Base-by-base conservation (phyloP, 495 filamentous ascomycete species). In the Umbilicaria muhlenbergii region DNA sequence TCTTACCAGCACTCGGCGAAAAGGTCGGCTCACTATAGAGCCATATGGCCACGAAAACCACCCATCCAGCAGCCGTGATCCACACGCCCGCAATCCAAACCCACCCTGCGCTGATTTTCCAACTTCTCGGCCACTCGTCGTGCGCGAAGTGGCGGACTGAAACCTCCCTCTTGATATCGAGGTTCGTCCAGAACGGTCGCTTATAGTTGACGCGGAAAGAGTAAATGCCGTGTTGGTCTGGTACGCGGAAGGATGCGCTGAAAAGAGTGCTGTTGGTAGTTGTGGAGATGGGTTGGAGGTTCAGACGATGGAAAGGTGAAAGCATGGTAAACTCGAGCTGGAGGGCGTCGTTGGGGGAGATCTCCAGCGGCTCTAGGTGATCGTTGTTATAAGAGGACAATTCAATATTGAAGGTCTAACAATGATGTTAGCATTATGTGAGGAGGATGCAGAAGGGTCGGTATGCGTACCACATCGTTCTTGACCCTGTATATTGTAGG, bases 301-400 rank as follows among this genome's bases (percentile, higher is more conserved):
- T 60, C 16, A 95, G 72, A n/a, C 92, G 88, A 66, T 95, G 83
- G 77, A 92, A 95, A 50, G 92, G 91, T 6, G 89, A 94, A 12
- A 98, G 81, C 91, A 98, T 98, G 64, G 77, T 86, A 69, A 94
- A 93, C 63, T 98, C 91, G 44, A 98, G 82, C 58, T 98, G 91
- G 12, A 96, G 58, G 21, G 62, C 67, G 57, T 98, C 91, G 41
- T 57, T 61, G 3, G 66, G 46, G 42, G 83, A 78, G 31, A 84
- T 66, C 34, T 65, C 65, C 65, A 87, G 93, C 44, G 88, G 84
- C 7, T 67, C 63, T 62, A 75, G 89, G 53, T 72, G 67, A 57
- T 79, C 73, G 62, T 70, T 74, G 28, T 56, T 51, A 59, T 84
- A 94, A 58, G 95, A 86, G 7, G 91, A 93, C 33, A 95, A 50